Base-by-base conservation (phyloP, 768 basidiomycete species). In the Amanita phalloides region DNA sequence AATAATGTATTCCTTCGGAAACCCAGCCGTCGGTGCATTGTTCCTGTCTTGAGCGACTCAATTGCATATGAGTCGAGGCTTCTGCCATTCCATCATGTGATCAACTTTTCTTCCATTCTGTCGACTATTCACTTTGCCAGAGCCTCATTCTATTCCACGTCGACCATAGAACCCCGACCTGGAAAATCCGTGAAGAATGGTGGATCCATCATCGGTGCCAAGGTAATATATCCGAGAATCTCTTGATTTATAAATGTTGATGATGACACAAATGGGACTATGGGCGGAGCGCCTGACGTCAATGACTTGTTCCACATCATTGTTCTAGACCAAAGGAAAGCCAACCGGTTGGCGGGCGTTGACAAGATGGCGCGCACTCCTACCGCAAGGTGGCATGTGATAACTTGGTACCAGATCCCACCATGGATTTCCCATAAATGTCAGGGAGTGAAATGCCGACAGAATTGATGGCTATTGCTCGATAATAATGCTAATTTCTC, bases 11-110 rank as follows among this genome's bases (percentile, higher is more conserved):
- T 49, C 55, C 41, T 42, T 44, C 43, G 43, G 51, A 54, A 53
- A 53, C 62, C 52, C 62, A 61, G 60, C 62, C 64, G 64, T 64
- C 63, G 61, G 63, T 65, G 64, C 66, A 64, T 65, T 62, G 53
- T 57, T 45, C 14, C 48, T 17, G 11, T 9, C 9, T n/a, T 2
- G 25, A n/a, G 17, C 17, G 45, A 26, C n/a, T 25, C 17, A 45
- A 25, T 30, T 6, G 23, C n/a, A 26, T 26, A 25, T 44, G 43
- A 44, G 10, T 13, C 25, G 4, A 14, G 25, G 17, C 17, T 17
- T 17, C 25, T 13, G 23, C 43, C 23, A 4, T 26, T 11, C 25
- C 6, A 44, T 11, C 20, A 42, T 42, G 21, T 11, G 21, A 42
- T 38, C 37, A 6, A 6, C 30, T 46, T 46, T 17, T 23, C 30